Percentiles rank a stretch among this genome's conserved stretches.
phyloP scores from a whole-genome alignment of 768 basidiomycete species.

The Mrakia hoshinonis region DNA sequence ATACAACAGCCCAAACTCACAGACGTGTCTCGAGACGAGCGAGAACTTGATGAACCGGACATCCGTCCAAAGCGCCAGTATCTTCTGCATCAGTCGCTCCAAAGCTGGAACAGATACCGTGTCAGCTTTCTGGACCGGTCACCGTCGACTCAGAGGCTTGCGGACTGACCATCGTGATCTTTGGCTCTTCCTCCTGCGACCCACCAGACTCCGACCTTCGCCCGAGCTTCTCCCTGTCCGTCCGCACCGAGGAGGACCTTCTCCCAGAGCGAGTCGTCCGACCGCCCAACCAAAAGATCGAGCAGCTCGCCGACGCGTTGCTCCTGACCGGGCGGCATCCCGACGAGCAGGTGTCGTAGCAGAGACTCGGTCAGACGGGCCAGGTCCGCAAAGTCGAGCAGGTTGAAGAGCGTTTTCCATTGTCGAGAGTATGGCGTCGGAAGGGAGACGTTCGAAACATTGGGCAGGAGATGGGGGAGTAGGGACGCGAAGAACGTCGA shows the following conservation, averaged over 20 bases:
- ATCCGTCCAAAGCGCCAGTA: constrained; percentile 62
- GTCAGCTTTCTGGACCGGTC: background rate
- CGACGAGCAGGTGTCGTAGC: constrained; percentile 31
- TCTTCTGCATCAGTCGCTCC: constrained; percentile 34
- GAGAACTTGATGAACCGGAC: constrained; percentile 73
- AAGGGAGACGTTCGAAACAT: constrained; percentile 37
- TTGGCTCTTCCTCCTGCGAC: constrained; percentile 48
- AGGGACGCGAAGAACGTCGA: constrained; percentile 44
- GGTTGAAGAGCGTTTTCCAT: constrained; percentile 49
- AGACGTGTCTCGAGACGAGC: constrained; percentile 61
- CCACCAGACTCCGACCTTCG: constrained; percentile 59
- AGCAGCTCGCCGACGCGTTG: constrained; percentile 54
- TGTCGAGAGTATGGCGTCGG: background rate
- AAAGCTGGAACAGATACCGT: constrained; percentile 36
- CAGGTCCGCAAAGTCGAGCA: constrained; percentile 46
- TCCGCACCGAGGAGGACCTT: constrained; percentile 61
- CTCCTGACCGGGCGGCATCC: constrained; percentile 44
- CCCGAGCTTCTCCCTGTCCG: constrained; percentile 52
- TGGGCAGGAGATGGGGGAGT: constrained; percentile 49
- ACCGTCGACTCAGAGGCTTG: constrained; percentile 44
- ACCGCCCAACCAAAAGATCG: constrained; percentile 46
- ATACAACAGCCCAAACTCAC: constrained; percentile 45
- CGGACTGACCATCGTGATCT: constrained; percentile 40
- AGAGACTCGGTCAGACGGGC: constrained; percentile 26
- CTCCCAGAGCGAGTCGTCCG: constrained; percentile 42